Evolutionary conservation across 306 rosid genomes (phyloP).

Genomic region (Vicia villosa): DNA sequence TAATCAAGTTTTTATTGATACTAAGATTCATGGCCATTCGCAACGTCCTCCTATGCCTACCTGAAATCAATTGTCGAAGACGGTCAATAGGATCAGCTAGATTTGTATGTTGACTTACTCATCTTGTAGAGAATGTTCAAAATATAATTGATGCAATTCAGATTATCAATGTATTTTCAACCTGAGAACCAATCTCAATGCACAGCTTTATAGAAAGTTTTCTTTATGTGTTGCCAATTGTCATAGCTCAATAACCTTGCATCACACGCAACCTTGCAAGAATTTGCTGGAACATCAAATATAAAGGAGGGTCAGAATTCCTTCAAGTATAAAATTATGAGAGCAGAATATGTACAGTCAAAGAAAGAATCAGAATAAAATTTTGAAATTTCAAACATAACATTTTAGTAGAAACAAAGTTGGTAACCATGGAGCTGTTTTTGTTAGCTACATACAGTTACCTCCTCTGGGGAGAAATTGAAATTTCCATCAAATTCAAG

Average conservation of each 20-base stretch:
- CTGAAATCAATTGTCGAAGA: slow-evolving; percentile 25
- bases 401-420: neutral
- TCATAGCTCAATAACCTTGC: neutral
- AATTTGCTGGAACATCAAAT: slow-evolving; percentile 27
- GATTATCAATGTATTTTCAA: slow-evolving; percentile 19
- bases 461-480: slow-evolving; percentile 39
- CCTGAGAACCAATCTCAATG: slow-evolving; percentile 1
- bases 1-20: neutral
- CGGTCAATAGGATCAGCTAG: slow-evolving; percentile 33
- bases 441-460: slow-evolving; percentile 34
- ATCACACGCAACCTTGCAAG: slow-evolving; percentile 17
- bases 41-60: slow-evolving; percentile 39
- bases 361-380: no score
- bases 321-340: slow-evolving; percentile 35
- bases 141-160: slow-evolving; percentile 16
- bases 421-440: slow-evolving; percentile 38
- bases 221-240: slow-evolving; percentile 13
- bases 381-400: no score
- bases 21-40: neutral
- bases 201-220: slow-evolving; percentile 10
- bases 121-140: slow-evolving; percentile 1
- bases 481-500: slow-evolving; percentile 44
- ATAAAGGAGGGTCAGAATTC: slow-evolving; percentile 40
- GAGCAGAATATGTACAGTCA: no score
- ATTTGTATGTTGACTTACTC: slow-evolving; percentile 32